phyloP scores from a whole-genome alignment of 2,329 filamentous ascomycete species.

The Stenocarpella maydis region DNA sequence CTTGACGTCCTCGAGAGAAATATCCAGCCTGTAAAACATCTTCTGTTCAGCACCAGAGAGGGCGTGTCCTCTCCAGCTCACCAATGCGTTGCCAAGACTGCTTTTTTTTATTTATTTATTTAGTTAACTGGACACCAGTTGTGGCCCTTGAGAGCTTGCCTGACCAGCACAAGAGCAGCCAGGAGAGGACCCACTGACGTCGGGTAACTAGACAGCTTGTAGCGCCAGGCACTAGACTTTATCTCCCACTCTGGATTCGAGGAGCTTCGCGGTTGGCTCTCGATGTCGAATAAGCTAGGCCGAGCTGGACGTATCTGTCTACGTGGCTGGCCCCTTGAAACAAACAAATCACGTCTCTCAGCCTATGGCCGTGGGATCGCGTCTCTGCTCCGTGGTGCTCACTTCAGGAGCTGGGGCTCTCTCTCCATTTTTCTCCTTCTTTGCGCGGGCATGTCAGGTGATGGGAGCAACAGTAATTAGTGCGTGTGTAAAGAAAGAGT shows the following conservation, averaged over 20 bases:
- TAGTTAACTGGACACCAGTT: background rate
- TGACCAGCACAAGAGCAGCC: background rate
- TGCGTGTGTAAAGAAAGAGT: too few relatives aligned
- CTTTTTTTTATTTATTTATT: too few relatives aligned
- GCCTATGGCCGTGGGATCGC: conserved; percentile 5
- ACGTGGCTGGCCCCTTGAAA: conserved; percentile 21
- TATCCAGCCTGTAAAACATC: background rate
- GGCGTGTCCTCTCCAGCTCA: background rate
- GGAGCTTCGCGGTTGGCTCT: conserved; percentile 7
- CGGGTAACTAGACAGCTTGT: conserved; percentile 8
- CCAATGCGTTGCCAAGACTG: too few relatives aligned
- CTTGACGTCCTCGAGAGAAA: conserved; percentile 23
- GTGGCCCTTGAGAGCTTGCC: background rate
- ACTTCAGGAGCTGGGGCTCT: too few relatives aligned
- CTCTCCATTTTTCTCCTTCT: too few relatives aligned
- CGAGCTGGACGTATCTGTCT: background rate
- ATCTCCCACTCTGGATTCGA: background rate
- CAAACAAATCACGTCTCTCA: conserved; percentile 10
- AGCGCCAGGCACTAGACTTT: background rate
- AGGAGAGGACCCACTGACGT: background rate
- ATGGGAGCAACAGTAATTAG: too few relatives aligned
- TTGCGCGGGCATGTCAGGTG: too few relatives aligned
- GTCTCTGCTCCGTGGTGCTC: background rate
- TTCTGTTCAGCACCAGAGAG: background rate
- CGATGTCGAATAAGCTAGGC: background rate